Percentiles rank a stretch among this genome's conserved stretches.
Evolutionary conservation across 225 moss, liverwort and hornwort genomes (phyloP).

Genomic region (Physcomitrellopsis africana): DNA sequence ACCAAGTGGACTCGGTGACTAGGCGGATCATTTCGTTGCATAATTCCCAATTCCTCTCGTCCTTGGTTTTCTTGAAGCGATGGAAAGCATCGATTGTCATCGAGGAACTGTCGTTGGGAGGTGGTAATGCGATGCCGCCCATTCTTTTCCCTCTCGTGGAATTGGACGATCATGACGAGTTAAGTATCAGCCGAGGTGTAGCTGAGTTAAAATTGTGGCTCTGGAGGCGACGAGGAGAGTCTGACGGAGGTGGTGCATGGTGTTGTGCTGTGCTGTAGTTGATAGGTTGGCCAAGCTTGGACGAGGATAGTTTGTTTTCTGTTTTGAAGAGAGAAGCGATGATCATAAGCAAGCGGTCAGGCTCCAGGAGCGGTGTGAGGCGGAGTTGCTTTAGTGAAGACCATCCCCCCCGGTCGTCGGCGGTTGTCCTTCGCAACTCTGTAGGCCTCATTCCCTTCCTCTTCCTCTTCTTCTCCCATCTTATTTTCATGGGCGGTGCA

Average conservation of each 20-base stretch:
- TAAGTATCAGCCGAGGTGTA: slow-evolving; percentile 23
- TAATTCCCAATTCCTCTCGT: slow-evolving; percentile 28
- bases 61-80: slow-evolving; percentile 2
- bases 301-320: slow-evolving; percentile 20
- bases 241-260: background rate
- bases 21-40: slow-evolving; percentile 28
- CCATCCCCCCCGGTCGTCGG: slow-evolving; percentile 18
- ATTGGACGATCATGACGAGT: slow-evolving; percentile 21
- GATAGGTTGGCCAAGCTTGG: slow-evolving; percentile 23
- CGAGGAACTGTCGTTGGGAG: slow-evolving; percentile 19
- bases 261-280: slow-evolving; percentile 27
- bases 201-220: slow-evolving; percentile 24
- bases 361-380: slow-evolving; percentile 33
- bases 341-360: slow-evolving; percentile 29
- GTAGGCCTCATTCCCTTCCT: slow-evolving; percentile 28
- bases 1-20: background rate
- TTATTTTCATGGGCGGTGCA: slow-evolving; percentile 9
- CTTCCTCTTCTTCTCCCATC: background rate
- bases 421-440: slow-evolving; percentile 35
- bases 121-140: background rate
- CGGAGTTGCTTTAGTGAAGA: slow-evolving; percentile 29
- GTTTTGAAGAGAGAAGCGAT: slow-evolving; percentile 14
- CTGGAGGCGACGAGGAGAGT: slow-evolving; percentile 20
- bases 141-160: slow-evolving; percentile 10
- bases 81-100: slow-evolving; percentile 24